These are phyloP conservation scores for Elongisporangium senticosum DNA, from an alignment of 352 stramenopile genomes.

Conservation along the genomic window DNA sequence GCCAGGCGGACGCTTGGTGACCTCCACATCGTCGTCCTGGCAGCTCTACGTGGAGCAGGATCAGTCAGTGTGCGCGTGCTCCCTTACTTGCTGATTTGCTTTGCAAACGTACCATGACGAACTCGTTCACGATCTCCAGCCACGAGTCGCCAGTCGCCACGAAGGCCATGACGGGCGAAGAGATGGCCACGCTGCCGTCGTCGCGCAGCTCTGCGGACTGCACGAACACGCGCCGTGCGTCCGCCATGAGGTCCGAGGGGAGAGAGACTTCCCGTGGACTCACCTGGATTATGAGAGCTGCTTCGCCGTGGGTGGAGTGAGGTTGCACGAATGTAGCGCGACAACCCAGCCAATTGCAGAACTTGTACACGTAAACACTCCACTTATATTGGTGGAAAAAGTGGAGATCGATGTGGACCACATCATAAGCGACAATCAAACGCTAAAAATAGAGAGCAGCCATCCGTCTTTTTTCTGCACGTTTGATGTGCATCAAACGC, in stretches of 20 bases:
- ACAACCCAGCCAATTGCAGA: no score
- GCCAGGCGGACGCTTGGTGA: conserved; percentile 44
- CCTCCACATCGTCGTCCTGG: conserved; percentile 71
- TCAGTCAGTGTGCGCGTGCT: background rate
- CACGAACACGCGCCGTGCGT: conserved; percentile 65
- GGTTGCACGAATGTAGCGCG: background rate
- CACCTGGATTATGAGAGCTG: background rate
- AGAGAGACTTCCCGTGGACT: background rate
- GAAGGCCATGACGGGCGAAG: conserved; percentile 55
- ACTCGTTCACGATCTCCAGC: conserved; percentile 67
- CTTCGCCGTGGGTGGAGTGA: background rate
- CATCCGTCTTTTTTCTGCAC: background rate
- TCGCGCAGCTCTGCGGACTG: conserved; percentile 37
- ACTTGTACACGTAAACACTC: background rate
- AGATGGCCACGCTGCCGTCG: conserved; percentile 22
- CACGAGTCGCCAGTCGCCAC: conserved; percentile 53
- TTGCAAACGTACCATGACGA: conserved; percentile 54
- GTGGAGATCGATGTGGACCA: background rate
- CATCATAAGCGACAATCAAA: background rate
- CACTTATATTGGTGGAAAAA: background rate
- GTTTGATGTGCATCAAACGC: background rate
- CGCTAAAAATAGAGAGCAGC: background rate
- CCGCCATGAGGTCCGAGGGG: conserved; percentile 22
- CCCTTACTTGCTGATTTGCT: background rate
- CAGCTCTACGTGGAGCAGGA: conserved; percentile 35